Base-by-base conservation (phyloP, 1,139 yeast species). In the Sugiyamaella japonica region DNA sequence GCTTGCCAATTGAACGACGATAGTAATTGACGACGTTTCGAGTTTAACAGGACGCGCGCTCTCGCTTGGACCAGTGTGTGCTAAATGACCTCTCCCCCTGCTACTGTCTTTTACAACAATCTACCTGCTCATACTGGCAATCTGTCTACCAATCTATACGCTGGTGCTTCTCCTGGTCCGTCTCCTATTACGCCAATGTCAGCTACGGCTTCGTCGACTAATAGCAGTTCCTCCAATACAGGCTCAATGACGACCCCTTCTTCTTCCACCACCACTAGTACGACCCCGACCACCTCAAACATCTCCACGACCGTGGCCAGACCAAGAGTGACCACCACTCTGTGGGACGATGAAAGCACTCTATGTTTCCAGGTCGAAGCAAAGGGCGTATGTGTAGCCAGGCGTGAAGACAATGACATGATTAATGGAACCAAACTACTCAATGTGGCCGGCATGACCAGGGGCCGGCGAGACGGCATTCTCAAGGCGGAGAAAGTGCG, bases 311-410 rank as follows among this genome's bases (percentile, higher is more conserved):
- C 49, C 4, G 12, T 51, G 44, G 36, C 56, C 34, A 39, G 60
- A 56, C 96, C 96, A 9, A 76, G 93, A 56, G 91, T 90, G 53
- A 88, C 96, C 45, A 89, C 97, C 6, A 88, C 96, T 3, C 82
- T 89, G 81, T 91, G 98, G 98, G 97, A 90, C 69, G 97, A 90
- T 65, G 97, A 91, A 66, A 86, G 88, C 61, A 91, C 97, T 0
- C 71, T 91, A 47, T 91, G 98, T 69, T 89, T 90, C 71, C 97
- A 89, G 70, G 97, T 90, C 17, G 96, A 89, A 64, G 95, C 95
- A 52, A 85, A 86, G 64, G 89, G 89, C 57, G 90, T 89, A 36
- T 80, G 88, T 8, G 97, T 90, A 29, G 96, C 91, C 31, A 78
- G 98, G 63, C 79, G 98, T 64, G 96, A 95, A 40, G 95, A 90